phyloP scores from a whole-genome alignment of 139 green algal genomes.

The Choricystis sp. region DNA sequence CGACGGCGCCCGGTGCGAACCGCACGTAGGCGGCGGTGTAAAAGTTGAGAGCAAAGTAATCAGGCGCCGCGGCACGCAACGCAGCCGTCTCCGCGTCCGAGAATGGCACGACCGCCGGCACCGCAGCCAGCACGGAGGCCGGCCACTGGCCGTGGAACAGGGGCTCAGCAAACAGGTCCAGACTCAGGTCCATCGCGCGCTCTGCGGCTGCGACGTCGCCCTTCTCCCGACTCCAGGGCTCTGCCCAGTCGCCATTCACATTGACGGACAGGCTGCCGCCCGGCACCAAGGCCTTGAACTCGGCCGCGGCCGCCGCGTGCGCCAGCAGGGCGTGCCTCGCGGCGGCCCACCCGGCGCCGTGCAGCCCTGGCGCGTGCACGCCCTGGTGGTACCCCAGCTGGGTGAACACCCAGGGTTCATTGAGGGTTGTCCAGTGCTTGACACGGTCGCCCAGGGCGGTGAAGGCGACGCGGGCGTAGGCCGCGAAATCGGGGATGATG shows the following conservation, averaged over 20 bases:
- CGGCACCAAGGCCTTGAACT: conserved; percentile 12
- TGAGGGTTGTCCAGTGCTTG: conserved; percentile 32
- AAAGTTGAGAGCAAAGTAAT: conserved; percentile 2
- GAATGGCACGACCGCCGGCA: background rate
- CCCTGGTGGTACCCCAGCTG: conserved; percentile 6
- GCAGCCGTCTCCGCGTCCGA: background rate
- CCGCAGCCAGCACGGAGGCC: background rate
- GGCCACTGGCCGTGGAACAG: conserved; percentile 29
- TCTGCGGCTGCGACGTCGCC: conserved; percentile 16
- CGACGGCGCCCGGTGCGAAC: too few species aligned
- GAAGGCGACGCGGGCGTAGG: conserved; percentile 21
- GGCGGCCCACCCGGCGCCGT: background rate
- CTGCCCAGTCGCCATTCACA: conserved; percentile 17
- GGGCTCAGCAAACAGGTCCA: conserved; percentile 28
- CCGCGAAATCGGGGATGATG: conserved; percentile 18
- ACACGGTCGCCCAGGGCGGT: conserved; percentile 21
- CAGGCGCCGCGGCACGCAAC: background rate
- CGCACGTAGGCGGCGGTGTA: background rate
- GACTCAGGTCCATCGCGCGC: conserved; percentile 5
- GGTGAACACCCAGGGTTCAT: conserved; percentile 21
- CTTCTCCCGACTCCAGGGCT: conserved; percentile 8
- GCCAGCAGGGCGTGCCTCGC: conserved; percentile 21
- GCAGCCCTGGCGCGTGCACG: conserved; percentile 3
- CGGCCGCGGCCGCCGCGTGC: conserved; percentile 16
- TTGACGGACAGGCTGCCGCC: conserved; percentile 19